phyloP scores from a whole-genome alignment of 2,329 filamentous ascomycete species.

The Neospermospora avenae region DNA sequence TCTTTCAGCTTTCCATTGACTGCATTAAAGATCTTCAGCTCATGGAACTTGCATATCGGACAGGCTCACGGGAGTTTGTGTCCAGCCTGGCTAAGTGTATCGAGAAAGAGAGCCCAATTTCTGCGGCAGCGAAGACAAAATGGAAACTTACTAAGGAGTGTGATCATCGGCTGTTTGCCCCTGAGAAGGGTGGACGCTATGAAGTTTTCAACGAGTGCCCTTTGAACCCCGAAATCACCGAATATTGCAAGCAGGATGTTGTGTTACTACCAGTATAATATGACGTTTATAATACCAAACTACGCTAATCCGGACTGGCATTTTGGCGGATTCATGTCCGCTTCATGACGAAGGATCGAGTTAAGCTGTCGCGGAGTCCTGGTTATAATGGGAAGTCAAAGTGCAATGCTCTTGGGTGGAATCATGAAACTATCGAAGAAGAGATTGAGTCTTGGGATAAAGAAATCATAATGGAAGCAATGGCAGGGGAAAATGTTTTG shows the following conservation, averaged over 20 bases:
- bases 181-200: slow-evolving; percentile 42
- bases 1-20: too few relatives aligned
- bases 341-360: slow-evolving; percentile 15
- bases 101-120: slow-evolving; percentile 27
- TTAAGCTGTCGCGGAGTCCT: slow-evolving; percentile 21
- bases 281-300: slow-evolving; percentile 31
- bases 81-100: slow-evolving; percentile 41
- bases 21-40: too few relatives aligned
- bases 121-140: slow-evolving; percentile 8
- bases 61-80: too few relatives aligned
- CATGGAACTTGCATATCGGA: too few relatives aligned
- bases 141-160: slow-evolving; percentile 39
- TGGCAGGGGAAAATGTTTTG: background rate
- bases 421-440: slow-evolving; percentile 16
- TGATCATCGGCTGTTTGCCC: slow-evolving; percentile 40
- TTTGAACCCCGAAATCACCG: slow-evolving; percentile 37
- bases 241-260: slow-evolving; percentile 49
- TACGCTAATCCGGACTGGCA: slow-evolving; percentile 2
- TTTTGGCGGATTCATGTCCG: slow-evolving; percentile 15
- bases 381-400: slow-evolving; percentile 1
- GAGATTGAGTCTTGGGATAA: slow-evolving; percentile 16
- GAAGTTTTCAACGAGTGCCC: slow-evolving; percentile 47
- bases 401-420: slow-evolving; percentile 9
- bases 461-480: slow-evolving; percentile 3
- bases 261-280: slow-evolving; percentile 40